Evolutionary conservation across 345 rosid genomes (phyloP), one percentile per base, ranked within the genome.

Genomic region (Aethionema arabicum): DNA sequence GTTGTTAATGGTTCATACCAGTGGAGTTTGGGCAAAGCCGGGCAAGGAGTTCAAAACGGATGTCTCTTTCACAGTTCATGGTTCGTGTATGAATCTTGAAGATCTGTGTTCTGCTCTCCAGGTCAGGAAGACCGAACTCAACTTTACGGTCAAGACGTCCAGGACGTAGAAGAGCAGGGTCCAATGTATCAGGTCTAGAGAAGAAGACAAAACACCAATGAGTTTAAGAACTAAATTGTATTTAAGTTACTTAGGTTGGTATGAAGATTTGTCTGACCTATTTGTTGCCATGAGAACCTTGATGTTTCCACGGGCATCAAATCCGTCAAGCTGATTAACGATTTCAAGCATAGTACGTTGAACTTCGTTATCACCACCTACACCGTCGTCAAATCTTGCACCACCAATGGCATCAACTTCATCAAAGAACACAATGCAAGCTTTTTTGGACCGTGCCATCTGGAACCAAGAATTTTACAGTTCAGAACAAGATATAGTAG

Each of bases 261-360:
- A 0, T 30, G 45, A 35, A 6, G 6, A 45, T 7, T 48, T 21
- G 12, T 21, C 77, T 51, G 1, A 89, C 98, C 98, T 90, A 78
- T 93, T 93, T 15, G 99, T 93, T 55, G 99, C 99, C 99, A 93
- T 93, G n/a, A 93, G 81, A n/a, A 93, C 99, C 77, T 92, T 90
- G 67, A 93, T 93, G 77, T 93, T 93, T 61, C 97, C 99, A 41
- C 97, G 90, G 14, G 99, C 95, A 1, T 89, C 95, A 5, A 89
- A 86, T 31, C 95, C 95, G 69, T 89, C 96, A 55, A 89, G 86
- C 73, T 86, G 96, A 38, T 84, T 86, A 31, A 89, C 91, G 16
- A 89, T 86, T 74, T 86, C 96, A 72, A 84, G 91, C 95, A 86
- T 86, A 7, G 91, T 86, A 9, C 95, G 83, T 13, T 86, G 91